phyloP scores from a whole-genome alignment of 2,329 filamentous ascomycete genomes.

The Curvularia hawaiiensis region DNA sequence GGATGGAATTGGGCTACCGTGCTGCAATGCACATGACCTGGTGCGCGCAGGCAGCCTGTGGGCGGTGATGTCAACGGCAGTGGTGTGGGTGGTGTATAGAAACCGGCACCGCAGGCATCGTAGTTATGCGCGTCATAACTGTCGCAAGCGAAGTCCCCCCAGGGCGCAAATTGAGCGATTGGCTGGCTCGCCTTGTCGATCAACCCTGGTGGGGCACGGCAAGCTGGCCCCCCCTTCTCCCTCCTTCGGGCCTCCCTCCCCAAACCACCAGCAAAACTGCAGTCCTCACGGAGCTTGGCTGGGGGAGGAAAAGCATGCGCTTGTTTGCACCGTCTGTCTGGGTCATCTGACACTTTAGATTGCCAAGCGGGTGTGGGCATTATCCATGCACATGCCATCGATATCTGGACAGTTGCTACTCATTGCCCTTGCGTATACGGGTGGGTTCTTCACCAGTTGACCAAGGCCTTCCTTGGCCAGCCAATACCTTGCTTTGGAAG shows the following conservation, averaged over 20 bases:
- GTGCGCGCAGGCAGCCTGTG: background rate
- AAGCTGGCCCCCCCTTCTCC: conserved; percentile 1
- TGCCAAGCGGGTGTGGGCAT: conserved; percentile 3
- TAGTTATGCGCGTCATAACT: conserved; percentile 41
- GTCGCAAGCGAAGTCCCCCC: conserved; percentile 22
- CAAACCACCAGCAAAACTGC: conserved; percentile 5
- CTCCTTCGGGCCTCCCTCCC: conserved; percentile 1
- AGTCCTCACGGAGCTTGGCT: background rate
- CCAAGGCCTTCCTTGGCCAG: background rate
- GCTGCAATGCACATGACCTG: conserved; percentile 21
- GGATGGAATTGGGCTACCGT: conserved; percentile 19
- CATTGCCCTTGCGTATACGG: conserved; percentile 2
- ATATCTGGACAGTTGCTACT: conserved; percentile 2
- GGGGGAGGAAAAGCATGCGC: background rate
- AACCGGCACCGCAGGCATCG: conserved; percentile 6
- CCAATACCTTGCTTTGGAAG: background rate
- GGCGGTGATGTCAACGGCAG: background rate
- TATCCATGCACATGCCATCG: conserved; percentile 2
- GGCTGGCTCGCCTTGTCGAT: conserved; percentile 10
- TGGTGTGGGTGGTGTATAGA: background rate
- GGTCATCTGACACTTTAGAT: conserved; percentile 2
- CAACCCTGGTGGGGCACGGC: conserved; percentile 14
- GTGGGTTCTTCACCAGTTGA: background rate
- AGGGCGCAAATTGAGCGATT: conserved; percentile 10
- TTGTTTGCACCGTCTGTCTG: background rate